Conservation (phyloP, 495 filamentous ascomycete genomes). For the Achaetomiella virescens region DNA sequence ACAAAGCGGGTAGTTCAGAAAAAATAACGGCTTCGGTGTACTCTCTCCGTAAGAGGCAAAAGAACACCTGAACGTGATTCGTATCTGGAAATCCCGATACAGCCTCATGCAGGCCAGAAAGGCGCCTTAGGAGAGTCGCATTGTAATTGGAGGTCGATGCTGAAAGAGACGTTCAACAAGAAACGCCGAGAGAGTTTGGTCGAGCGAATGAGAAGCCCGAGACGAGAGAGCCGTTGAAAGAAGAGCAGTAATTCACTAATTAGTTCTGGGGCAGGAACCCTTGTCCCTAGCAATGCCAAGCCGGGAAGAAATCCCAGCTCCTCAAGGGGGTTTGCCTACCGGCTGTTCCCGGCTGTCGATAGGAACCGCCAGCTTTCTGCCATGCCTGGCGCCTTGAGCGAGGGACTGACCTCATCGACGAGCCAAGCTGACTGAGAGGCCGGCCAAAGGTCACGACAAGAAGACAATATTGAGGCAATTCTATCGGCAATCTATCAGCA, state of each 20-base stretch:
- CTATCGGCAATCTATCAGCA: no score
- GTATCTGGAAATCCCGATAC: neutral
- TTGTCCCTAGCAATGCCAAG: neutral
- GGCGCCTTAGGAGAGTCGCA: neutral
- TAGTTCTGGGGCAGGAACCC: neutral
- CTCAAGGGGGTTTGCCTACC: neutral
- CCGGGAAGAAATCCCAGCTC: neutral
- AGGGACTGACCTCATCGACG: conserved; percentile 7
- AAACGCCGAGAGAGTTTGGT: conserved; percentile 3
- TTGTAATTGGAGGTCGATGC: neutral
- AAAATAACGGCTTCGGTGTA: no score
- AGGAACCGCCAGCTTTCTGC: conserved; percentile 10
- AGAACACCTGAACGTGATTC: no score
- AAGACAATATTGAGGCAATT: no score
- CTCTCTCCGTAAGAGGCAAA: no score
- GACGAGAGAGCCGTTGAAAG: neutral
- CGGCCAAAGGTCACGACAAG: neutral
- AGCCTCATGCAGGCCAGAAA: no score
- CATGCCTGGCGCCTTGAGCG: conserved; percentile 11
- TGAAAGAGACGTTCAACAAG: conserved; percentile 5
- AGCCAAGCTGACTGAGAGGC: neutral
- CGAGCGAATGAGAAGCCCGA: conserved; percentile 2
- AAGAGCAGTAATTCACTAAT: no score
- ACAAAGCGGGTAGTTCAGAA: no score
- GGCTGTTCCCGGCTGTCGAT: conserved; percentile 1